Conservation (phyloP, 2,329 filamentous ascomycete genomes). For the Decorospora gaudefroyi region DNA sequence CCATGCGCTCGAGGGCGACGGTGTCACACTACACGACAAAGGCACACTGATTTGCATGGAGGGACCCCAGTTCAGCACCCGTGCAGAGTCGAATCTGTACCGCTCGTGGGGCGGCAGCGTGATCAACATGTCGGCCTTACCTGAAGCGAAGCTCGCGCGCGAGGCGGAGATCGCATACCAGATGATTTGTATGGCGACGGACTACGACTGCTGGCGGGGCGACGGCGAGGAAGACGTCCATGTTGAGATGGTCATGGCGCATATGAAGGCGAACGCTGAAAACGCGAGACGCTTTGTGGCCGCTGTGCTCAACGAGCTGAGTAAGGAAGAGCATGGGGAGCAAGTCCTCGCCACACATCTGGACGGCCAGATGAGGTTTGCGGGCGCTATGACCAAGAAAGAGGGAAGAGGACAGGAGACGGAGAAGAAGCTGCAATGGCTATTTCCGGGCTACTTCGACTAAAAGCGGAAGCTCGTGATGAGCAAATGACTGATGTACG, state of each 20-base stretch:
- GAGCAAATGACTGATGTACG: slow-evolving; percentile 4
- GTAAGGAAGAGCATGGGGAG: slow-evolving; percentile 74
- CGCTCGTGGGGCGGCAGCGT: slow-evolving; percentile 89
- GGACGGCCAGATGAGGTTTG: slow-evolving; percentile 74
- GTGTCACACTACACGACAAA: slow-evolving; percentile 79
- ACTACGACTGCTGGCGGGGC: slow-evolving; percentile 98
- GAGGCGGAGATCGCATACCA: slow-evolving; percentile 97
- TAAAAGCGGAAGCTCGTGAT: slow-evolving; percentile 24
- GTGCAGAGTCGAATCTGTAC: slow-evolving; percentile 94
- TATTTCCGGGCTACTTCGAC: slow-evolving; percentile 81
- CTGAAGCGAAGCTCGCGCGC: slow-evolving; percentile 92
- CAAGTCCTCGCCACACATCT: slow-evolving; percentile 81
- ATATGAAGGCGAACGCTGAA: slow-evolving; percentile 90
- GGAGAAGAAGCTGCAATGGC: slow-evolving; percentile 77
- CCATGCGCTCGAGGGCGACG: slow-evolving; percentile 76
- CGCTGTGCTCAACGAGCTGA: slow-evolving; percentile 84
- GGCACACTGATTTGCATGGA: slow-evolving; percentile 95
- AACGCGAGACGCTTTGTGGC: slow-evolving; percentile 86
- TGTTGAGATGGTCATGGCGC: slow-evolving; percentile 94
- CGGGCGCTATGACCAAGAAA: slow-evolving; percentile 80
- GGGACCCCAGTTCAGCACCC: slow-evolving; percentile 97
- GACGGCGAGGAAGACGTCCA: slow-evolving; percentile 76
- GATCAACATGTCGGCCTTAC: slow-evolving; percentile 97
- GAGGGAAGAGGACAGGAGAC: slow-evolving; percentile 74
- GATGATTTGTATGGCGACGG: slow-evolving; percentile 99